These are phyloP conservation scores for Coelastrella sp. DNA, from an alignment of 139 green algal genomes.

Conservation along the genomic window DNA sequence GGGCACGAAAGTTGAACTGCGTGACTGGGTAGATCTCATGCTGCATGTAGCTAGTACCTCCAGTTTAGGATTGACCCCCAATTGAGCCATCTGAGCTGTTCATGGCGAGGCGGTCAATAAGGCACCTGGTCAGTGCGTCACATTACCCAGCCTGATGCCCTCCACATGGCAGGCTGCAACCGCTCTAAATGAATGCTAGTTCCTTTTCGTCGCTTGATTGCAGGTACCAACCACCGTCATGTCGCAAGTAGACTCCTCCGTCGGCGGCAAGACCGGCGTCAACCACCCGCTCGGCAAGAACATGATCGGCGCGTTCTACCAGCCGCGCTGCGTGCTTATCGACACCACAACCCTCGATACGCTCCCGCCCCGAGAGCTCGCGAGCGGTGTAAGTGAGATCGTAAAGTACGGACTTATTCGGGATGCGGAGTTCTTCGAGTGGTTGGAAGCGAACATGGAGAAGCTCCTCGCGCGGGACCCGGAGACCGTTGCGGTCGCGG, in stretches of 20 bases:
- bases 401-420: conserved; percentile 99
- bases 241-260: conserved; percentile 97
- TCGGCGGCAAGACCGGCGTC: conserved; percentile 98
- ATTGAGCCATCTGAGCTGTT: too few relatives aligned
- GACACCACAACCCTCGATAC: conserved; percentile 93
- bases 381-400: conserved; percentile 93
- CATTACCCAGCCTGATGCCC: too few relatives aligned
- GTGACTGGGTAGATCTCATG: too few relatives aligned
- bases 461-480: conserved; percentile 87
- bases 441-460: conserved; percentile 96
- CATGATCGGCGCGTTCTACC: conserved; percentile 99
- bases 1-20: too few relatives aligned
- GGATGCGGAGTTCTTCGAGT: conserved; percentile 95
- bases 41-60: too few relatives aligned
- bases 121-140: too few relatives aligned
- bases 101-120: too few relatives aligned
- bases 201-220: neutral
- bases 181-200: neutral
- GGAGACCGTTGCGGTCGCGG: conserved; percentile 90
- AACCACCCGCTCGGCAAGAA: conserved; percentile 99
- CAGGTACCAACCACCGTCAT: conserved; percentile 98
- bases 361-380: conserved; percentile 93
- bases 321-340: conserved; percentile 92
- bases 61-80: too few relatives aligned
- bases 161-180: too few relatives aligned